Conservation (phyloP, 179 eudicot species). For the Beta lomatogona region DNA sequence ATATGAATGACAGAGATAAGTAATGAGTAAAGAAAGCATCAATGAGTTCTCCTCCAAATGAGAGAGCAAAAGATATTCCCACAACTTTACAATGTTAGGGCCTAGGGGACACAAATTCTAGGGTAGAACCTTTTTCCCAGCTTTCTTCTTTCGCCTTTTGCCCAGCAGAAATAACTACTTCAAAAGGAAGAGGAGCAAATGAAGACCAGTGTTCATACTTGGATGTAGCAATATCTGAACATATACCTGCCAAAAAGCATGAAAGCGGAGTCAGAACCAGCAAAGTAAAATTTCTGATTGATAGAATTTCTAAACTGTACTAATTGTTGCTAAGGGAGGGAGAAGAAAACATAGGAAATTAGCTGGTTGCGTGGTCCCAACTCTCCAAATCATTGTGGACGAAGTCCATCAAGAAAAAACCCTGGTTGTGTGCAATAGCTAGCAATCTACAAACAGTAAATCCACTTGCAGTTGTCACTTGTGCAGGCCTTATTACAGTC, state of each 20-base stretch:
- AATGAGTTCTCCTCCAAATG: neutral
- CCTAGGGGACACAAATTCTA: slow-evolving; percentile 3
- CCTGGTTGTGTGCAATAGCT: neutral
- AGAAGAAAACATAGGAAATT: neutral
- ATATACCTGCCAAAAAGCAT: slow-evolving; percentile 58
- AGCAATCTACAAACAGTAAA: neutral
- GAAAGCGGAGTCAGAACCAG: slow-evolving; percentile 1
- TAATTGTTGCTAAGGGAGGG: neutral
- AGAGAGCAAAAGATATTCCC: neutral
- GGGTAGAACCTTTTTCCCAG: slow-evolving; percentile 67
- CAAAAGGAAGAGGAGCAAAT: slow-evolving; percentile 96
- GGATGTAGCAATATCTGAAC: slow-evolving; percentile 79
- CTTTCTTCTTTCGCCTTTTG: slow-evolving; percentile 91
- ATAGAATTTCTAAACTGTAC: neutral
- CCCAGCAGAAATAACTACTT: slow-evolving; percentile 87
- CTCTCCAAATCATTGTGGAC: neutral
- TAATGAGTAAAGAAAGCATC: neutral
- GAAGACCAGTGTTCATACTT: slow-evolving; percentile 96
- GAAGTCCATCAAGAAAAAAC: neutral
- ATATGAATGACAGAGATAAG: slow-evolving; percentile 1
- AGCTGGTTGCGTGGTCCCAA: neutral
- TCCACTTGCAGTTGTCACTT: neutral
- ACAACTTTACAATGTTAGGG: neutral
- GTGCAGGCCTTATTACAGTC: neutral
- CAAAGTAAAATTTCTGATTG: neutral